Evolutionary conservation across 176 grass and related monocot genomes (phyloP).

Genomic region (Elymus sibiricus): DNA sequence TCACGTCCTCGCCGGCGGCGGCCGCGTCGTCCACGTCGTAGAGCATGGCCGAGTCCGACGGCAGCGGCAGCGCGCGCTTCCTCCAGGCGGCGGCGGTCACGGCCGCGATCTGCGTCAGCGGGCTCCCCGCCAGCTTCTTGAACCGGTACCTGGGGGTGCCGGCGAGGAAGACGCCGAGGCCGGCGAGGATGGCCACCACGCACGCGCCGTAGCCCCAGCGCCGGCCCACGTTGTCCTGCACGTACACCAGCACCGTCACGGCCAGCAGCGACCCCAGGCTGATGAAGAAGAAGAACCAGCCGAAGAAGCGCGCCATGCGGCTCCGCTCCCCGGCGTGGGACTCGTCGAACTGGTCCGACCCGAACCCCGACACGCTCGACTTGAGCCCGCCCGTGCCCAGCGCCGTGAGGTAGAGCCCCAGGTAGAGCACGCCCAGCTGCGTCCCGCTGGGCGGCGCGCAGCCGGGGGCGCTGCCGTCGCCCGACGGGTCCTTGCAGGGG

Average conservation of each 20-base stretch:
- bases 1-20: not conserved
- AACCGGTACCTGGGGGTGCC: slow-evolving; percentile 45
- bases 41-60: slow-evolving; percentile 25
- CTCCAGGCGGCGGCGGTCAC: slow-evolving; percentile 34
- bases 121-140: slow-evolving; percentile 56
- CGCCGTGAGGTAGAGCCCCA: slow-evolving; percentile 73
- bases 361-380: slow-evolving; percentile 80
- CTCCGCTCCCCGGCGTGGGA: slow-evolving; percentile 37
- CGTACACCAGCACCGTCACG: slow-evolving; percentile 51
- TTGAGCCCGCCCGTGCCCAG: slow-evolving; percentile 83
- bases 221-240: slow-evolving; percentile 44
- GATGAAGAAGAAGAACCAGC: slow-evolving; percentile 64
- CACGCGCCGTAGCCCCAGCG: slow-evolving; percentile 51
- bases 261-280: slow-evolving; percentile 52
- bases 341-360: slow-evolving; percentile 88
- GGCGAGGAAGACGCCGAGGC: slow-evolving; percentile 38
- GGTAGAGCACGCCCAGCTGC: slow-evolving; percentile 70
- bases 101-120: slow-evolving; percentile 45
- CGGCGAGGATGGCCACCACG: slow-evolving; percentile 18
- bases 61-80: slow-evolving; percentile 34
- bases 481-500: slow-evolving; percentile 11
- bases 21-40: slow-evolving; percentile 25
- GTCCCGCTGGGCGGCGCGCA: slow-evolving; percentile 24
- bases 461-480: not conserved
- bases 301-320: slow-evolving; percentile 55